Percentiles rank a stretch among this genome's conserved stretches.
Conservation (phyloP, 2,329 filamentous ascomycete species). For the Pestalotiopsis sp. region DNA sequence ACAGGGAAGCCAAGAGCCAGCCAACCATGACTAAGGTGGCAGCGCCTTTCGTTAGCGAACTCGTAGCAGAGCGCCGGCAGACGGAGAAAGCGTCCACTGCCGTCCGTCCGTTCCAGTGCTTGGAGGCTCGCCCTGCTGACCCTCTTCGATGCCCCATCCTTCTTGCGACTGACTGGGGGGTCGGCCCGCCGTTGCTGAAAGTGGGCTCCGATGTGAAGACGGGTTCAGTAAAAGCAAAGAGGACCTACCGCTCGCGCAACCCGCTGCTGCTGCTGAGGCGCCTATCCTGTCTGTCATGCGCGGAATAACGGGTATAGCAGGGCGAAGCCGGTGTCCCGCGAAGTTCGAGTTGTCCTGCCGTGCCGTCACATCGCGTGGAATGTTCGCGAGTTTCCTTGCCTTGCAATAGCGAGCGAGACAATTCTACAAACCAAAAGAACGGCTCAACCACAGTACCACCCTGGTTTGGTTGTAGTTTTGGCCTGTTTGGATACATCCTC, state of each 20-base stretch:
- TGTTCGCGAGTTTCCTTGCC: not conserved
- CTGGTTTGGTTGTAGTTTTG: not conserved
- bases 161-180: not conserved
- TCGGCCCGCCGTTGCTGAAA: not conserved
- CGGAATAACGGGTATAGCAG: not conserved
- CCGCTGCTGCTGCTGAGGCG: not conserved
- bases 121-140: not conserved
- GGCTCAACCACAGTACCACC: not conserved
- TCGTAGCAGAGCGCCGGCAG: not conserved
- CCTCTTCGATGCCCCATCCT: not conserved
- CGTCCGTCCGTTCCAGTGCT: not conserved
- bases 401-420: not conserved
- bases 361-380: not conserved
- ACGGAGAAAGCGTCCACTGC: not conserved
- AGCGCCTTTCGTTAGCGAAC: not conserved
- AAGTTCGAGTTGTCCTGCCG: not conserved
- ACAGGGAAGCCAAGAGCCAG: not conserved
- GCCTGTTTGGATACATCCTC: not conserved
- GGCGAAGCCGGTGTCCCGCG: not conserved
- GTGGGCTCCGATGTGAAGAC: not conserved
- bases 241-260: not conserved
- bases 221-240: not conserved
- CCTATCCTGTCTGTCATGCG: not conserved
- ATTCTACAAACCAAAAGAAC: not conserved
- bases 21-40: not conserved